Percentiles rank a stretch among this genome's conserved stretches.
Evolutionary conservation across 108 stramenopile species (phyloP).

Genomic region (Nitzschia sp.): DNA sequence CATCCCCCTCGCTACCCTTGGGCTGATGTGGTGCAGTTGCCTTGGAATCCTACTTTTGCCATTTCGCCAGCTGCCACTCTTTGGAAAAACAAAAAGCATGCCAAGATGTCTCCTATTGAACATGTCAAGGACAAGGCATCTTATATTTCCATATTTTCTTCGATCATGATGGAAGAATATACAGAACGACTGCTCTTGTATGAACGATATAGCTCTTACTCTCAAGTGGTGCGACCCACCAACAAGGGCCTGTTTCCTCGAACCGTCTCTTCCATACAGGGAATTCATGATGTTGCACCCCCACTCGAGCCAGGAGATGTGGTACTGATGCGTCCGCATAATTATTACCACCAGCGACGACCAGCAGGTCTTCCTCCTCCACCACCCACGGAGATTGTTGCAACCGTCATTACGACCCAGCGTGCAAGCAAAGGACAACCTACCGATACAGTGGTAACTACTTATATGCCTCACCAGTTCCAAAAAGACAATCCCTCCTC

Average conservation of each 20-base stretch:
- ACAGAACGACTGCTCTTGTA: slow-evolving; percentile 26
- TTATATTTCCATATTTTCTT: slow-evolving; percentile 15
- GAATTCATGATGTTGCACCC: slow-evolving; percentile 64
- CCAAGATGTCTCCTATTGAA: background rate
- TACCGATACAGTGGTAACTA: slow-evolving; percentile 13
- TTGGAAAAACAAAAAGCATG: no score
- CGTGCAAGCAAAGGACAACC: slow-evolving; percentile 15
- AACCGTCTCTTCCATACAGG: slow-evolving; percentile 22
- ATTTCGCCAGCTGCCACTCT: no score
- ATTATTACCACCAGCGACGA: background rate
- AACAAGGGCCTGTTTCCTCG: background rate
- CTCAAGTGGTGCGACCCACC: background rate
- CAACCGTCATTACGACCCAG: slow-evolving; percentile 25
- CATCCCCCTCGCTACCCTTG: no score
- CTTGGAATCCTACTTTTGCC: no score
- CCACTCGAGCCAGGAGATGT: slow-evolving; percentile 52
- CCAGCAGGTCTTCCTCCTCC: background rate
- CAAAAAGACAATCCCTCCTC: background rate
- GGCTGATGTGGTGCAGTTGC: no score
- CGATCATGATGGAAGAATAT: slow-evolving; percentile 21
- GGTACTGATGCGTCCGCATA: slow-evolving; percentile 57
- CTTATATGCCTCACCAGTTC: background rate
- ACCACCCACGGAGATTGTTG: slow-evolving; percentile 12
- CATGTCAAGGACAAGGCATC: background rate
- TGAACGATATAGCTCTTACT: slow-evolving; percentile 29